Conservation (phyloP, 768 basidiomycete genomes). For the Boletus tomentosulus region DNA sequence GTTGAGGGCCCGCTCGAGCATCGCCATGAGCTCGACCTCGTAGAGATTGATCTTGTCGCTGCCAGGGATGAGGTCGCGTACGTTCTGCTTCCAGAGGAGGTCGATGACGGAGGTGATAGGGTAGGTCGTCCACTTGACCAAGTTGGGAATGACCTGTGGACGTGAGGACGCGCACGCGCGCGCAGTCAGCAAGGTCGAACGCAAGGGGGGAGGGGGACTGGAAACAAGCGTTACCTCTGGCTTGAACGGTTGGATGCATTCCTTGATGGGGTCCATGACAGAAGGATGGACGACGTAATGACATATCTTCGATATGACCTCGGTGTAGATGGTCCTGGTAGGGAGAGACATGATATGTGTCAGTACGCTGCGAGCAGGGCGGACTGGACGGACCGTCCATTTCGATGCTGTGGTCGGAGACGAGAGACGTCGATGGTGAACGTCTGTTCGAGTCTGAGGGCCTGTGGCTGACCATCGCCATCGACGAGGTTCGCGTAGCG, state of each 20-base stretch:
- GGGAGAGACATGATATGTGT: not conserved
- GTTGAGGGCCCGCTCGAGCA: slow-evolving; percentile 2
- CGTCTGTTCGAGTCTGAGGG: slow-evolving; percentile 1
- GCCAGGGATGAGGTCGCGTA: not conserved
- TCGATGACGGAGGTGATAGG: not conserved
- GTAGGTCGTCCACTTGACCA: slow-evolving; percentile 4
- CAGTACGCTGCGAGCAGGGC: no score
- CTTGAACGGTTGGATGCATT: not conserved
- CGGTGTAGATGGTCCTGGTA: not conserved
- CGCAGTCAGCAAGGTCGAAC: no score
- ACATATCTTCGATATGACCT: not conserved
- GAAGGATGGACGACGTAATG: not conserved
- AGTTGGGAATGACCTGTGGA: slow-evolving; percentile 4
- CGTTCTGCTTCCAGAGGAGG: not conserved
- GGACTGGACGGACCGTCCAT: not conserved
- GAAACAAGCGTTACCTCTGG: not conserved
- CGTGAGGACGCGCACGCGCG: not conserved
- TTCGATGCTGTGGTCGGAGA: not conserved
- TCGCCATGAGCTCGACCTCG: slow-evolving; percentile 4
- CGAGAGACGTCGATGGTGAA: not conserved
- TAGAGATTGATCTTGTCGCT: not conserved
- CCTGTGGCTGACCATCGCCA: not conserved
- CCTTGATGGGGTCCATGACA: slow-evolving; percentile 1
- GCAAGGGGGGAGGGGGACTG: not conserved
- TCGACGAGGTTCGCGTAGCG: not conserved